Base-by-base conservation (phyloP, 2,329 filamentous ascomycete genomes). In the Ophiostoma fasciatum region DNA sequence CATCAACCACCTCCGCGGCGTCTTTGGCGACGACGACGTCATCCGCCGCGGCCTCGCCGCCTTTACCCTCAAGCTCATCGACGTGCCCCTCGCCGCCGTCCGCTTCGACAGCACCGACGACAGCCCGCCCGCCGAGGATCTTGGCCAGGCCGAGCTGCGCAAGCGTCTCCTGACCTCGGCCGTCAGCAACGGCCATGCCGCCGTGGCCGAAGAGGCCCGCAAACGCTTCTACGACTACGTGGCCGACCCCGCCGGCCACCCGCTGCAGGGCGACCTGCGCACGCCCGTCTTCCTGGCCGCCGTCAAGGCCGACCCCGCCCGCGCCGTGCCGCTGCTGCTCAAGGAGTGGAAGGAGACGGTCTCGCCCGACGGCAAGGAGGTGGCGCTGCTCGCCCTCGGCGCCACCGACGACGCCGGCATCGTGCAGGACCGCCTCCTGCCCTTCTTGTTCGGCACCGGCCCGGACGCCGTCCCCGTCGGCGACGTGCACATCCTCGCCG, bases 51-150 rank as follows among this genome's bases (percentile, higher is more conserved):
- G 75, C 1, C 61, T 98, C 43, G 78, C 82, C 54, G 76, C 75
- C 35, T 94, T 93, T 53, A 74, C 76, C 2, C 64, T 90, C 18
- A 78, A 79, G 57, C 67, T 98, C 34, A 74, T 90, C 42, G 69
- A 73, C 19, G 69, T 74, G 21, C 81, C 83, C 8, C 76, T 82
- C 10, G 76, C 84, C 47, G 74, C 78, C 46, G 65, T 94, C 47
- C 87, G 87, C 27, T 96, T 87, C 82, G 78, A 90, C 23, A 83
- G 83, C 49, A 63, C 68, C n/a, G 96, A 87, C 82, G 78, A 90
- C 23, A 83, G 83, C 49, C 63, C 68, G n/a, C 59, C 76, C 28
- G 66, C 67, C 35, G 88, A 96, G 48, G 78, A 85, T 49, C 94
- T 82, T 55, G 74, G 94, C 30, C 78, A 72, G 12, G 75, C 80